phyloP scores from a whole-genome alignment of 371 early-diverging fungal species.

The Vavraia culicis region DNA sequence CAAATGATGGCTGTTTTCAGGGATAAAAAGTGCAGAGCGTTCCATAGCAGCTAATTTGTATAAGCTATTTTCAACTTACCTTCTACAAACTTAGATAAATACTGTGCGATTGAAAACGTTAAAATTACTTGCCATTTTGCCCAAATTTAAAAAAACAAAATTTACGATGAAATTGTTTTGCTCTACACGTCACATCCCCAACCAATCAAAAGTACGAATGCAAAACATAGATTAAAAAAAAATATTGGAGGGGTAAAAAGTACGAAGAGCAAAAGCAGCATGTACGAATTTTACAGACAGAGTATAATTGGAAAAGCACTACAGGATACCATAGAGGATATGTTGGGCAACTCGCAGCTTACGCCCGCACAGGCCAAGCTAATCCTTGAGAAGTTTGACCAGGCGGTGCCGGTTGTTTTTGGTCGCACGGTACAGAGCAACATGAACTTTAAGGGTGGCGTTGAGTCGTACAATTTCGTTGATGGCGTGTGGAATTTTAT shows the following conservation, averaged over 20 bases:
- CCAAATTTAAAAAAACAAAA: not conserved
- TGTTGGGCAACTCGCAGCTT: constrained; percentile 33
- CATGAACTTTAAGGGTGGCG: constrained; percentile 41
- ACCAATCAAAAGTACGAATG: not conserved
- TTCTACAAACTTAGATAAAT: too few species aligned
- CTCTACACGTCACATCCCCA: not conserved
- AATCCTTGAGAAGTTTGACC: constrained; percentile 39
- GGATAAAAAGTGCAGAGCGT: too few species aligned
- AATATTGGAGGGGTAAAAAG: constrained; percentile 4
- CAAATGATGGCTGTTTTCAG: too few species aligned
- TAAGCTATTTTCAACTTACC: too few species aligned
- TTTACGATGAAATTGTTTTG: not conserved
- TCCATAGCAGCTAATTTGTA: too few species aligned
- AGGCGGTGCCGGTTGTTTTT: constrained; percentile 38
- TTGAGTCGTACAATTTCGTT: constrained; percentile 40
- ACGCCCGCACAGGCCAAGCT: constrained; percentile 39
- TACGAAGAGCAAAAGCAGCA: constrained; percentile 7
- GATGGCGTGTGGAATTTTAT: constrained; percentile 45
- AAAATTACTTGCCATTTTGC: not conserved
- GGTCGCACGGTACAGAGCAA: constrained; percentile 35
- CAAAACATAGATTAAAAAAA: not conserved
- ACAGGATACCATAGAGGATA: constrained; percentile 40
- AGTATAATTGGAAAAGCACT: constrained; percentile 41
- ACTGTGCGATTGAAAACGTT: not conserved
- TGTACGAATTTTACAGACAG: constrained; percentile 43